phyloP scores from a whole-genome alignment of 495 filamentous ascomycete genomes.

The Hypomontagnella submonticulosa region DNA sequence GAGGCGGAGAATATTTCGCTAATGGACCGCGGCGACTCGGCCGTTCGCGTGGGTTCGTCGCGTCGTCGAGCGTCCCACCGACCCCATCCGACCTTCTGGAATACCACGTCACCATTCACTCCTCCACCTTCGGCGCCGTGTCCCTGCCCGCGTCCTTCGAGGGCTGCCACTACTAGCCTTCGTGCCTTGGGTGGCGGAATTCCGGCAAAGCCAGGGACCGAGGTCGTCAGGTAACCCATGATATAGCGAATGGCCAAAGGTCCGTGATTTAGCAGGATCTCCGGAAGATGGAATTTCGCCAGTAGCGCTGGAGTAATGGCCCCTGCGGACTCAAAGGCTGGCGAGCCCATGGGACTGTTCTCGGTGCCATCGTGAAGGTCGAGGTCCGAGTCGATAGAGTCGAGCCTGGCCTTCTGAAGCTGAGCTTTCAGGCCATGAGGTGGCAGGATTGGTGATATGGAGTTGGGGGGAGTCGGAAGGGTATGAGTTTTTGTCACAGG shows the following conservation, averaged over 20 bases:
- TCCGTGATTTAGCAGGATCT: constrained; percentile 88
- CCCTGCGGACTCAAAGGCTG: constrained; percentile 76
- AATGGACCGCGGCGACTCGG: constrained; percentile 48
- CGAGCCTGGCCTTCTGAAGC: constrained; percentile 68
- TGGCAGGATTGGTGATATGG: constrained; percentile 89
- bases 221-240: constrained; percentile 91
- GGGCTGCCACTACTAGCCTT: constrained; percentile 83
- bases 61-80: constrained; percentile 88
- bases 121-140: constrained; percentile 70
- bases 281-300: constrained; percentile 90
- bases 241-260: constrained; percentile 94
- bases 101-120: constrained; percentile 80
- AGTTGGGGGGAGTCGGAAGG: constrained; percentile 94
- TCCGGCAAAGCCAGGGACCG: constrained; percentile 89
- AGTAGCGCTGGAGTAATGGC: constrained; percentile 87
- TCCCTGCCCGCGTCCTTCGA: constrained; percentile 75
- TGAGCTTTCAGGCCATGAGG: constrained; percentile 78
- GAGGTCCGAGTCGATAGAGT: constrained; percentile 86
- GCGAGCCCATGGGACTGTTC: constrained; percentile 59
- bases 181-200: constrained; percentile 94
- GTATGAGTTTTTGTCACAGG: constrained; percentile 67
- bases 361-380: constrained; percentile 82
- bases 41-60: constrained; percentile 68
- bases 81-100: constrained; percentile 98
- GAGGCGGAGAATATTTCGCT: constrained; percentile 59